These are phyloP conservation scores for Diaporthe capsici DNA, from an alignment of 2,329 filamentous ascomycete genomes.

Conservation along the genomic window DNA sequence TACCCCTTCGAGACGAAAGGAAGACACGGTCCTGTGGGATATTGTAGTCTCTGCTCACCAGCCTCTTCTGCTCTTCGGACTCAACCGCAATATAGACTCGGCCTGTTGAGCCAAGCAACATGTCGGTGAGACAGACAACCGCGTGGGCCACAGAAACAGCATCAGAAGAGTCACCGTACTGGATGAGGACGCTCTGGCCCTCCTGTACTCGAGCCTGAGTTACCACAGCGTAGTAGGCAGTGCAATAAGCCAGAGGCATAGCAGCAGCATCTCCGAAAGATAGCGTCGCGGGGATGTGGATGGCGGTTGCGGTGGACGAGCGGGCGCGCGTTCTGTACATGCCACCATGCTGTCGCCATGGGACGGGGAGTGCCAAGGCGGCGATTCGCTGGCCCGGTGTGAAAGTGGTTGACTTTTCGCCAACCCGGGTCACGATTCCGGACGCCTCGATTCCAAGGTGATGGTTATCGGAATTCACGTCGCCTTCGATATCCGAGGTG, in stretches of 20 bases:
- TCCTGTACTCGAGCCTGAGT: conserved; percentile 54
- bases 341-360: background rate
- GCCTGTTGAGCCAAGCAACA: conserved; percentile 53
- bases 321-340: conserved; percentile 12
- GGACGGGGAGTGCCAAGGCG: background rate
- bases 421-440: conserved; percentile 44
- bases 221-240: conserved; percentile 57
- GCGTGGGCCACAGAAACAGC: conserved; percentile 41
- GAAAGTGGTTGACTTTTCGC: conserved; percentile 33
- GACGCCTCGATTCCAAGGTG: conserved; percentile 48
- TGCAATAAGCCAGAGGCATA: conserved; percentile 57
- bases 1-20: conserved; percentile 47
- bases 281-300: conserved; percentile 41
- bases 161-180: conserved; percentile 40
- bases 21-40: conserved; percentile 44
- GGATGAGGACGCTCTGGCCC: conserved; percentile 52
- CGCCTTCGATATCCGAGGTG: conserved; percentile 46
- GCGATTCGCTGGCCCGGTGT: background rate
- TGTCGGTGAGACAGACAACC: conserved; percentile 18
- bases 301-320: conserved; percentile 39
- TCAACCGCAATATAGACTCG: conserved; percentile 51
- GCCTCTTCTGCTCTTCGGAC: conserved; percentile 47
- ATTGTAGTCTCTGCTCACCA: conserved; percentile 43
- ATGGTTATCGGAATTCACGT: conserved; percentile 51
- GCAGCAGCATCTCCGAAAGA: conserved; percentile 56